phyloP scores from a whole-genome alignment of 495 filamentous ascomycete species.

The Neurospora sp. region DNA sequence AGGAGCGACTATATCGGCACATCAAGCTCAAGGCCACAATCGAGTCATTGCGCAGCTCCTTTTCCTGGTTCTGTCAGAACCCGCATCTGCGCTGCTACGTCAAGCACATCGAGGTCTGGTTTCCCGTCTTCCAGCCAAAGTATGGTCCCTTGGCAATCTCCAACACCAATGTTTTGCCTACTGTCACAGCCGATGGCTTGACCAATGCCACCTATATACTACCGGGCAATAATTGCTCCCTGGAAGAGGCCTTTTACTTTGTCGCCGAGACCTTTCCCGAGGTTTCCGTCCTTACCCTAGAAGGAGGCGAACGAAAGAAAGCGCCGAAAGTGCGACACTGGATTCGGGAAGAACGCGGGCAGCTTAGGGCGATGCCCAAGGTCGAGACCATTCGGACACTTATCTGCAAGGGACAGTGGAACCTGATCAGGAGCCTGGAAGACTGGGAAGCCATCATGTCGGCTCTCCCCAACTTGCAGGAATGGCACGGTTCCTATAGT shows the following conservation, averaged over 20 bases:
- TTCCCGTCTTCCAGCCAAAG: constrained; percentile 57
- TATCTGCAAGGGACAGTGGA: constrained; percentile 66
- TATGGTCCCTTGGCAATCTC: constrained; percentile 33
- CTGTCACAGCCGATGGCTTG: constrained; percentile 37
- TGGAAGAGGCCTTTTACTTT: constrained; percentile 57
- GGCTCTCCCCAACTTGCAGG: constrained; percentile 54
- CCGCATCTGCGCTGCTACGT: constrained; percentile 52
- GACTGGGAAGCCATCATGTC: constrained; percentile 50
- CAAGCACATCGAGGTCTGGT: constrained; percentile 64
- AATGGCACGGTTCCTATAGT: constrained; percentile 62
- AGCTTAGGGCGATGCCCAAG: constrained; percentile 18
- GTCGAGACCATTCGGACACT: constrained; percentile 42
- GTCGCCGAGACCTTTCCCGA: constrained; percentile 47
- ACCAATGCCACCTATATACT: constrained; percentile 43
- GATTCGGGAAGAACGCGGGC: constrained; percentile 15
- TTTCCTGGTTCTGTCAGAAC: constrained; percentile 46
- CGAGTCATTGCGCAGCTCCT: constrained; percentile 43
- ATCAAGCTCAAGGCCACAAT: constrained; percentile 63
- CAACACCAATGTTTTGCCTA: constrained; percentile 30
- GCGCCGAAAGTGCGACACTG: constrained; percentile 55
- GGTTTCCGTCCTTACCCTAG: constrained; percentile 56
- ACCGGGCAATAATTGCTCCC: constrained; percentile 51
- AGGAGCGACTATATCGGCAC: constrained; percentile 60
- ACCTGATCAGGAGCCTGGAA: constrained; percentile 54
- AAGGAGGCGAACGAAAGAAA: constrained; percentile 65